Base-by-base conservation (phyloP, 306 rosid species). In the Quercus wislizeni region DNA sequence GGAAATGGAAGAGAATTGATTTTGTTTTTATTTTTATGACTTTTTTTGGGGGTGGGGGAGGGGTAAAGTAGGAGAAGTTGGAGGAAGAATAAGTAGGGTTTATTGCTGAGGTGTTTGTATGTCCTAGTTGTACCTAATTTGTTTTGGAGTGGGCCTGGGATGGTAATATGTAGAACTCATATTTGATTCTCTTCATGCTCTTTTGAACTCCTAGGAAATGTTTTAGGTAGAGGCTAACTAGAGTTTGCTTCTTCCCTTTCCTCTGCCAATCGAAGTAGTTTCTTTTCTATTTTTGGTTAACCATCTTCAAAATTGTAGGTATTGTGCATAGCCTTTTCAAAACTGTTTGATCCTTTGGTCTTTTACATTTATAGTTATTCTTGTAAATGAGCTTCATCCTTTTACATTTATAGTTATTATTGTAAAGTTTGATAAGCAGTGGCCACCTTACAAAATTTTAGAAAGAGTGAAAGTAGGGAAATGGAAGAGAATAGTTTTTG, bases 361-460 rank as follows among this genome's bases (percentile, higher is more conserved):
- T n/a, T 8, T 21, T 55, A 33, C 55, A 12, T 12, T 67, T 38
- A 56, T 55, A 55, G 33, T 10, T 43, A 35, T 7, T 49, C 0
- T 43, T 76, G 55, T 25, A 13, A 72, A 25, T 17, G n/a, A 20
- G 30, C 57, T 14, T 76, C 72, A 55, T 73, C 76, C 83, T 74
- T 85, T 76, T 55, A 38, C 10, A 38, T 38, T 38, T 38, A 1
- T 6, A 38, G 43, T 38, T 38, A 7, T 38, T 38, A 0, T 38
- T 38, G 46, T 3, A 1, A 27, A 15, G 9, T 62, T 62, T 27
- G 33, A 25, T 30, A 25, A 31, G 6, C 38, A 62, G 5, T 62
- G 30, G 46, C 70, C 5, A 1, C 70, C 46, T 64, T 30, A 27
- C 41, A 38, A 38, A 38, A 38, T 38, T 38, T 38, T 38, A 38